These are phyloP conservation scores for Dalbergia cultrata DNA, from an alignment of 306 rosid species.

Conservation along the genomic window DNA sequence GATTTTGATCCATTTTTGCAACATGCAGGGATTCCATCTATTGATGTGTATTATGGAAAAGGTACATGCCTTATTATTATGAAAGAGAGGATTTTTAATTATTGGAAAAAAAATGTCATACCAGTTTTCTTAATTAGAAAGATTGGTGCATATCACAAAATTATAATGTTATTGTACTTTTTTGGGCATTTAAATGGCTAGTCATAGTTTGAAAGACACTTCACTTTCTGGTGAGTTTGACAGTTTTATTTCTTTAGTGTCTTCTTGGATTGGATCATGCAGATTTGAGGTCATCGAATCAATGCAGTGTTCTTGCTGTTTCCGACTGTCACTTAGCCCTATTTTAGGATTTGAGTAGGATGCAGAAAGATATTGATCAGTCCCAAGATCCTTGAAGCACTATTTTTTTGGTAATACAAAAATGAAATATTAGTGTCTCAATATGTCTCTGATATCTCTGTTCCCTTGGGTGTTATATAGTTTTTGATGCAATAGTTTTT, in stretches of 20 bases:
- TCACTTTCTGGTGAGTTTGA: not conserved
- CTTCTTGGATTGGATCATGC: not conserved
- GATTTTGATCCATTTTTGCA: too few species aligned
- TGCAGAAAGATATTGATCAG: conserved; percentile 1
- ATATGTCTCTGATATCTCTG: not conserved
- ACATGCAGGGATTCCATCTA: too few species aligned
- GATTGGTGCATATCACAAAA: too few species aligned
- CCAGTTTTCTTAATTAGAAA: too few species aligned
- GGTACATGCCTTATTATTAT: too few species aligned
- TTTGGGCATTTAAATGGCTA: not conserved
- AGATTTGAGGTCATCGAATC: conserved; percentile 1
- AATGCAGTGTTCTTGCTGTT: not conserved
- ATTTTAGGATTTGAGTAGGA: not conserved
- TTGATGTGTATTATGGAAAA: too few species aligned
- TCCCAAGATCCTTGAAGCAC: not conserved
- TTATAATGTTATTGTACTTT: too few species aligned
- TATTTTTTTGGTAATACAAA: not conserved
- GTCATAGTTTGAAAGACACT: conserved; percentile 18
- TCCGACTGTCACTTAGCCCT: too few species aligned
- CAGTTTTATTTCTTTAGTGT: not conserved
- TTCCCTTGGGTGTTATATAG: not conserved
- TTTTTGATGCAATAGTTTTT: conserved; percentile 1
- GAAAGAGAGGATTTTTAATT: too few species aligned
- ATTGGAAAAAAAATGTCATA: too few species aligned
- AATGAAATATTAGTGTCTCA: not conserved